phyloP scores from a whole-genome alignment of 257 asterid species.

The Echium plantagineum region DNA sequence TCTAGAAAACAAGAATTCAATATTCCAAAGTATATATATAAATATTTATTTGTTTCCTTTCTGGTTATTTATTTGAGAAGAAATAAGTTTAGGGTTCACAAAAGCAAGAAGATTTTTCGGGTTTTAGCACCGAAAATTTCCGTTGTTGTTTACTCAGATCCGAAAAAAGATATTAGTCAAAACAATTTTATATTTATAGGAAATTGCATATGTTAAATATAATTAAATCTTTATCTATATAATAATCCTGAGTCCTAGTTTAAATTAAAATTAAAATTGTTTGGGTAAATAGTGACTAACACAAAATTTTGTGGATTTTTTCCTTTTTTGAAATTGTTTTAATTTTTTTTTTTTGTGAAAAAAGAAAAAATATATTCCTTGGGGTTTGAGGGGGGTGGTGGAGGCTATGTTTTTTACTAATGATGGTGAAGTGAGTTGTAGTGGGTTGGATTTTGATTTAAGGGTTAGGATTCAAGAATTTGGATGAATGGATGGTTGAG shows the following conservation, averaged over 20 bases:
- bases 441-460: not conserved
- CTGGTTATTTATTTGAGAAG: not conserved
- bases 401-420: no score
- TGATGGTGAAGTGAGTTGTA: slow-evolving; percentile 8
- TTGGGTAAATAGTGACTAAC: not conserved
- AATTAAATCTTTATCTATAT: no score
- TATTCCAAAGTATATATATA: no score
- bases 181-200: slow-evolving; percentile 15
- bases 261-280: slow-evolving; percentile 8
- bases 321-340: not conserved
- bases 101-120: slow-evolving; percentile 16
- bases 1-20: no score
- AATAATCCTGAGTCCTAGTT: no score
- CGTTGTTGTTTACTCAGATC: slow-evolving; percentile 65
- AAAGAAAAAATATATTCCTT: not conserved
- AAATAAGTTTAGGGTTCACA: not conserved
- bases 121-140: slow-evolving; percentile 61
- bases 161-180: slow-evolving; percentile 26
- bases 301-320: no score
- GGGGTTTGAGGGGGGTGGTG: no score
- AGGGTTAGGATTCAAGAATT: slow-evolving; percentile 2
- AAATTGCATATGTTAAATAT: slow-evolving; percentile 1
- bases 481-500: slow-evolving; percentile 4
- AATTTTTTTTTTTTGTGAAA: not conserved
- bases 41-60: no score